Evolutionary conservation across 805 yeast genomes (phyloP).

Genomic region (Sugiyamaella americana): DNA sequence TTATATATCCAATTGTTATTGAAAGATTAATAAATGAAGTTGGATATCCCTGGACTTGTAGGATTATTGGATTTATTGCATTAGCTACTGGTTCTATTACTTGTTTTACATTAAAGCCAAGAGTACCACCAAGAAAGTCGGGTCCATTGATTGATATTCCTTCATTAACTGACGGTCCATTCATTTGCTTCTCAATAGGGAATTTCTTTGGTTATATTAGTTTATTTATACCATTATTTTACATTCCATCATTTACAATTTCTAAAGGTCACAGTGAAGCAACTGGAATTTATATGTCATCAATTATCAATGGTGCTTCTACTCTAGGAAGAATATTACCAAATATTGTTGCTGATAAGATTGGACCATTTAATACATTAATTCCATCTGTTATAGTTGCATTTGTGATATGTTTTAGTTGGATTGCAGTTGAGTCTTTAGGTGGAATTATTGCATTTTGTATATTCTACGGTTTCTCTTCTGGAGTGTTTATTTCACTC

Average conservation of each 20-base stretch:
- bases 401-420: conserved; percentile 29
- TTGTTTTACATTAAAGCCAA: conserved; percentile 22
- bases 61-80: conserved; percentile 41
- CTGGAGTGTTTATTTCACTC: conserved; percentile 29
- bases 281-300: conserved; percentile 26
- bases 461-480: conserved; percentile 26
- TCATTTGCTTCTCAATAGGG: conserved; percentile 22
- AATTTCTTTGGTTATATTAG: conserved; percentile 26
- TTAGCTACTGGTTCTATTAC: conserved; percentile 25
- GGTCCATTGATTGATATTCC: conserved; percentile 15
- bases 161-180: conserved; percentile 26
- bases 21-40: conserved; percentile 35
- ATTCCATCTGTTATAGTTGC: conserved; percentile 28
- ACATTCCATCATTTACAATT: conserved; percentile 28
- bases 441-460: conserved; percentile 29
- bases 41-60: conserved; percentile 49
- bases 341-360: conserved; percentile 41
- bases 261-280: conserved; percentile 17
- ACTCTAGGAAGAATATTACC: conserved; percentile 45
- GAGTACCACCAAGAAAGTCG: conserved; percentile 27
- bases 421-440: conserved; percentile 30
- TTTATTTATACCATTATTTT: conserved; percentile 30
- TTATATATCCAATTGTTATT: conserved; percentile 43
- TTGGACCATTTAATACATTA: conserved; percentile 41
- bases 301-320: conserved; percentile 34